A percentile compares a stretch with the other conserved stretches of the same genome.
phyloP scores from a whole-genome alignment of 2,329 filamentous ascomycete genomes.

The Trichoderma oligosporum region DNA sequence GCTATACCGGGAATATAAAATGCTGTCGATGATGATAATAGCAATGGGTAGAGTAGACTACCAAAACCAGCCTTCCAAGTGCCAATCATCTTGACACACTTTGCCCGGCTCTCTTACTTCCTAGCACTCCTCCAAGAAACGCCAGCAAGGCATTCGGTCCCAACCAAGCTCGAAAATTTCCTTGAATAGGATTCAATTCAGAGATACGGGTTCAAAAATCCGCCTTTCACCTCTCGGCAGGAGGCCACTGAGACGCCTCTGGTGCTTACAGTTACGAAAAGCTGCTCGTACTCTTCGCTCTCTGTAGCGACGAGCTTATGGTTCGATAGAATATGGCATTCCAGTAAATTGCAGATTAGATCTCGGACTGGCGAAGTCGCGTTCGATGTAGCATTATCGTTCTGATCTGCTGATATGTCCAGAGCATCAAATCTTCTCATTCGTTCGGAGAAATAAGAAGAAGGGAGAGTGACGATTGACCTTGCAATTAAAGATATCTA shows the following conservation, averaged over 20 bases:
- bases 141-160: background rate
- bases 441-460: too few species aligned
- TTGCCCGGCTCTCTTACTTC: background rate
- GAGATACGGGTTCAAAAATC: background rate
- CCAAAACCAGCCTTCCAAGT: slow-evolving; percentile 34
- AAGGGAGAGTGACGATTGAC: too few species aligned
- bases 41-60: slow-evolving; percentile 43
- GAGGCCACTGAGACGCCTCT: background rate
- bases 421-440: background rate
- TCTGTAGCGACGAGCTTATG: background rate
- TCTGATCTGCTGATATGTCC: background rate
- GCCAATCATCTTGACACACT: slow-evolving; percentile 22
- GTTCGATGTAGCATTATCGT: background rate
- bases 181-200: background rate
- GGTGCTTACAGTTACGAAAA: background rate
- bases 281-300: background rate
- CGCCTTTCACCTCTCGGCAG: background rate
- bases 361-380: background rate
- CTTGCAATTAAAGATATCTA: too few species aligned
- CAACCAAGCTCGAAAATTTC: background rate
- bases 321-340: background rate
- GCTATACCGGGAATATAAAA: slow-evolving; percentile 81
- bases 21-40: slow-evolving; percentile 44
- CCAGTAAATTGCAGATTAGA: background rate
- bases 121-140: background rate